A percentile compares a stretch with the other conserved stretches of the same genome.
These are phyloP conservation scores for Eucalyptus leucophloia DNA, from an alignment of 345 rosid species.

Conservation along the genomic window DNA sequence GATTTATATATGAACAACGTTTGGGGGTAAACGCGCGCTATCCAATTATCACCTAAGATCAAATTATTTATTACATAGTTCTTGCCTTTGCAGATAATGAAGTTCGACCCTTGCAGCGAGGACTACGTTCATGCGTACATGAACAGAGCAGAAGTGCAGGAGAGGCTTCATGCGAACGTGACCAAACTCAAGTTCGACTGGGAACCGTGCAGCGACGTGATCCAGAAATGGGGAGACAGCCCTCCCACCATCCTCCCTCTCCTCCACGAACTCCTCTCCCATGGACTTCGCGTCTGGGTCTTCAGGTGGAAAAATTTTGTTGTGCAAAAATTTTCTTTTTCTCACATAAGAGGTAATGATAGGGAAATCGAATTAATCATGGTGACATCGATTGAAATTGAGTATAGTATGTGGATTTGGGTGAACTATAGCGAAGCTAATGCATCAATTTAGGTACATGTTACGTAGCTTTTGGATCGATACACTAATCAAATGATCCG, in stretches of 20 bases:
- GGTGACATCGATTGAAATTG: background rate
- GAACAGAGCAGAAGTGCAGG: conserved; percentile 65
- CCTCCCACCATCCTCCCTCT: conserved; percentile 62
- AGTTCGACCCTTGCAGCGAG: conserved; percentile 66
- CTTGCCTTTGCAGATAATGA: conserved; percentile 9
- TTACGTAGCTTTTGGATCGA: background rate
- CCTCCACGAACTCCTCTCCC: conserved; percentile 34
- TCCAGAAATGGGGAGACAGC: conserved; percentile 50
- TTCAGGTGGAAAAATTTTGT: conserved; percentile 23
- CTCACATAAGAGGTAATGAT: background rate
- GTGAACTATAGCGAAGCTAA: background rate
- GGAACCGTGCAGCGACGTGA: conserved; percentile 60
- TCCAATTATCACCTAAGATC: background rate
- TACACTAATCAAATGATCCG: background rate
- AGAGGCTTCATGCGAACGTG: conserved; percentile 72
- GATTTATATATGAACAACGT: background rate
- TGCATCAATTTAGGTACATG: background rate
- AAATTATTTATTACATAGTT: background rate
- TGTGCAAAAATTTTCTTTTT: background rate
- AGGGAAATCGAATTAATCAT: background rate
- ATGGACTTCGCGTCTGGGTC: conserved; percentile 60
- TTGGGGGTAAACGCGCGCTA: background rate
- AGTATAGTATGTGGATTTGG: background rate
- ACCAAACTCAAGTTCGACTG: conserved; percentile 57
- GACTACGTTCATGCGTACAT: conserved; percentile 53